These are phyloP conservation scores for Clonostachys chloroleuca DNA, from an alignment of 2,329 filamentous ascomycete species.

Conservation along the genomic window DNA sequence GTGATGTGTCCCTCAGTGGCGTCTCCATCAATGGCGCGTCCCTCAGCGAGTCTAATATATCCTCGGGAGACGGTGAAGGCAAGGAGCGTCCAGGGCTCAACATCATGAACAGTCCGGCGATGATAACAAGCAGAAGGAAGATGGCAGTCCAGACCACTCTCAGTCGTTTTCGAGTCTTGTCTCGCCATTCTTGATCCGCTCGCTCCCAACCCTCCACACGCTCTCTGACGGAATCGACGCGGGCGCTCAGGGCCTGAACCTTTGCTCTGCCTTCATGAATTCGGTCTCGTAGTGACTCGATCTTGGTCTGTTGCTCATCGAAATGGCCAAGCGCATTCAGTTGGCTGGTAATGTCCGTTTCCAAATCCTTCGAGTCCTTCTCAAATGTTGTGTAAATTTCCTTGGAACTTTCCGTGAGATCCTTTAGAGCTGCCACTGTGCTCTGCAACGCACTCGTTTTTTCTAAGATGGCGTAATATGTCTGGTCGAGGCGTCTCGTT, in stretches of 20 bases:
- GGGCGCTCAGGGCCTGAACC: conserved; percentile 53
- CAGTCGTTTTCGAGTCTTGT: conserved; percentile 59
- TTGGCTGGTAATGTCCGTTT: conserved; percentile 55
- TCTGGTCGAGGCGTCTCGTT: conserved; percentile 65
- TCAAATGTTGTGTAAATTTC: conserved; percentile 56
- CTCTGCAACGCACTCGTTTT: conserved; percentile 60
- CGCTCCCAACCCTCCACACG: conserved; percentile 65
- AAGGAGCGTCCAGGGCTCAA: conserved; percentile 5
- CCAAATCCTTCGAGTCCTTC: conserved; percentile 52
- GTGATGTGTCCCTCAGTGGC: too few relatives aligned
- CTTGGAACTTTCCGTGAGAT: conserved; percentile 59
- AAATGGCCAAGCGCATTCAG: conserved; percentile 59
- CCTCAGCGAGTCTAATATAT: too few relatives aligned
- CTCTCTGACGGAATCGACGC: conserved; percentile 60
- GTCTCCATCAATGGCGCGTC: too few relatives aligned
- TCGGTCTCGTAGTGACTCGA: conserved; percentile 56
- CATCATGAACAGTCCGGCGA: conserved; percentile 36
- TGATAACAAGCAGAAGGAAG: conserved; percentile 38
- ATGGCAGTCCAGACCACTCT: conserved; percentile 60
- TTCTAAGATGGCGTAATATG: conserved; percentile 70
- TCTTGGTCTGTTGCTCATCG: conserved; percentile 58
- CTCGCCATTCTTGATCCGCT: conserved; percentile 63
- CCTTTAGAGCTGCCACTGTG: conserved; percentile 60
- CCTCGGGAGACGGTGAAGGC: too few relatives aligned
- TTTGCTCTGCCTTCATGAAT: conserved; percentile 56